Base-by-base conservation (phyloP, 1,284 basidiomycete species). In the Naganishia liquefaciens region DNA sequence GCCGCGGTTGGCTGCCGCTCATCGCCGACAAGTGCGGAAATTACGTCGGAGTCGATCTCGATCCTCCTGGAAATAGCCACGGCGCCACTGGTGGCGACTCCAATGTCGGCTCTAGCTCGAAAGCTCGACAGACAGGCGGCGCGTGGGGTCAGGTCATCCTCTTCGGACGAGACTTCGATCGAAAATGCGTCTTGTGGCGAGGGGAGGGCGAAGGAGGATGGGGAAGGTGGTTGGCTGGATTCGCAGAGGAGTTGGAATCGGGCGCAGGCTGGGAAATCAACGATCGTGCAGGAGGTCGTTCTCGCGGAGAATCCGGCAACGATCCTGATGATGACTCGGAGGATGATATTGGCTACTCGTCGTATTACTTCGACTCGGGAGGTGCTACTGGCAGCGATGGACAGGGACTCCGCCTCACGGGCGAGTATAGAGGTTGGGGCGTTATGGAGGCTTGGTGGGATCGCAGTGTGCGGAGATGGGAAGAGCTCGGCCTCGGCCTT, bases 151-250 rank as follows among this genome's bases (percentile, higher is more conserved):
- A 99, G 77, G 93, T 97, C 57, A 98, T 99, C 68, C 87, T 98
- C 54, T 99, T 98, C 77, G 95, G 95, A 15, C 85, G 95, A 60
- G 95, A 99, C 76, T 97, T 99, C 78, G 95, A 99, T 78, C 91
- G 93, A 27, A 99, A 99, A 77, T 91, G 97, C 46, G 95, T 98
- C 39, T 82, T 98, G 57, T 94, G 89, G 86, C 83, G 85, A 64
- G 93, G 93, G 5, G 93, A 98, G 68, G 93, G 94, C 19, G 83
- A 85, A 42, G 87, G 86, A 13, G 95, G 95, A 5, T 99, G 96
- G 95, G 95, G 90, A 40, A 88, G 88, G 73, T 99, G 93, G 90
- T 80, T 99, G 43, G 87, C 92, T n/a, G 83, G 82, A 54, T 95
- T 98, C 74, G 93, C 87, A 2, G 95, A 99, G 51, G 93, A 98